Conservation (phyloP, 805 yeast genomes). For the Sugiyamaella lignohabitans region DNA sequence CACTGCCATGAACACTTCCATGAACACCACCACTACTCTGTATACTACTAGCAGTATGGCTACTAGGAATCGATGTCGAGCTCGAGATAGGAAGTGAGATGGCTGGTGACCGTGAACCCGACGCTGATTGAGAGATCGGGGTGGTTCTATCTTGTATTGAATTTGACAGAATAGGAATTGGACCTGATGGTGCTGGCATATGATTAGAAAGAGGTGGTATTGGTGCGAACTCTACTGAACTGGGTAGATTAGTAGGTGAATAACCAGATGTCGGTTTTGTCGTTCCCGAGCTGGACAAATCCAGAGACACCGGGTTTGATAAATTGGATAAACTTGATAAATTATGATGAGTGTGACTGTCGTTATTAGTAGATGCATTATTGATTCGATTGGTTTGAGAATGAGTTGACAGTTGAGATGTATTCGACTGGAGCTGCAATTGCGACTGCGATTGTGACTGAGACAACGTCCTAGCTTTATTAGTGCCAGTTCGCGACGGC, state of each 20-base stretch:
- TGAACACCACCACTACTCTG: background rate
- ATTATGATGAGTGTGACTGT: no score
- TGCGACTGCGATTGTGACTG: no score
- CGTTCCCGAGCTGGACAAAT: background rate
- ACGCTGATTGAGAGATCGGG: no score
- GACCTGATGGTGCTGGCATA: no score
- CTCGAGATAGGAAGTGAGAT: no score
- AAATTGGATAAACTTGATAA: background rate
- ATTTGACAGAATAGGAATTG: background rate
- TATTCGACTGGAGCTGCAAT: background rate
- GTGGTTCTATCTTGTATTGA: no score
- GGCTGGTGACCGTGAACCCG: no score
- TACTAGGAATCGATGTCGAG: background rate
- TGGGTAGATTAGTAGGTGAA: background rate
- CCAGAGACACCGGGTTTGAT: background rate
- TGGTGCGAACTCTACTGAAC: no score
- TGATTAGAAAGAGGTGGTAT: background rate
- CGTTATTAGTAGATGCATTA: background rate
- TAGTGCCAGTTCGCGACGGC: background rate
- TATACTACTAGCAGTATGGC: slow-evolving; percentile 2
- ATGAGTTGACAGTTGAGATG: background rate
- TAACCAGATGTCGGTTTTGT: background rate
- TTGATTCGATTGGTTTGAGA: background rate
- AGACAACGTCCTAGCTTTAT: no score
- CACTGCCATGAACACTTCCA: background rate